Conservation (phyloP, 1,284 basidiomycete genomes). For the Cutaneotrichosporon cyanovorans region DNA sequence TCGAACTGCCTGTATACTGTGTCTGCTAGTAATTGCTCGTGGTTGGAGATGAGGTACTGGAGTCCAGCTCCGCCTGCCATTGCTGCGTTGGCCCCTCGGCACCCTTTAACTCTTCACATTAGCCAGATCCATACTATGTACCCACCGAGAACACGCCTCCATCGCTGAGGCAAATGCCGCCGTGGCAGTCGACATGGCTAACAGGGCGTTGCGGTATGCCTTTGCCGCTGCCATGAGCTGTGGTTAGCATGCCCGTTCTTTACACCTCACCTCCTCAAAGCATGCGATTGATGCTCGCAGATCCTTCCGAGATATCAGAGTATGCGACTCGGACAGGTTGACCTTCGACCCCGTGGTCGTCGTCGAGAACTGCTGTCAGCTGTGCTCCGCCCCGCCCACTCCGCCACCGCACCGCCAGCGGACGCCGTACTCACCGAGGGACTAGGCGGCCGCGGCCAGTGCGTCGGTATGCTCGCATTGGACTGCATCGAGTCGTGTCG, state of each 20-base stretch:
- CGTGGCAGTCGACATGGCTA: constrained; percentile 75
- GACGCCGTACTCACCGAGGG: constrained; percentile 9
- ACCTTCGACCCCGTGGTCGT: constrained; percentile 43
- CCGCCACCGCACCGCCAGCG: background rate
- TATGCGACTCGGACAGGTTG: constrained; percentile 35
- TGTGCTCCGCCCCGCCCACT: background rate
- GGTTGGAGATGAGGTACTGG: constrained; percentile 85
- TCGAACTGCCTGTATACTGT: constrained; percentile 83
- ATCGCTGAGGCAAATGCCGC: constrained; percentile 80
- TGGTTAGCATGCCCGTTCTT: no score
- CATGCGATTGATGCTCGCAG: constrained; percentile 41
- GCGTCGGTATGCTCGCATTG: constrained; percentile 3
- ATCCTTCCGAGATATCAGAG: constrained; percentile 43
- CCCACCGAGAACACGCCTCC: constrained; percentile 71
- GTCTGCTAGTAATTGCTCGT: constrained; percentile 82
- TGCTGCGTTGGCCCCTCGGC: constrained; percentile 35
- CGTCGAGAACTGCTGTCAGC: constrained; percentile 34
- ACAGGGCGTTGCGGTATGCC: constrained; percentile 72
- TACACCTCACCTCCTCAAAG: constrained; percentile 45
- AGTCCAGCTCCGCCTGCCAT: constrained; percentile 74
- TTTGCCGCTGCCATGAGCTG: constrained; percentile 72
- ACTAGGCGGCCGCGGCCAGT: constrained; percentile 14
- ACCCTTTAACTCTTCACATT: constrained; percentile 37
- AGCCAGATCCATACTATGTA: background rate
- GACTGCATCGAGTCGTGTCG: constrained; percentile 17